A percentile compares a stretch with the other conserved stretches of the same genome.
Evolutionary conservation across 2,329 filamentous ascomycete genomes (phyloP).

Genomic region (Scedosporium apiospermum): DNA sequence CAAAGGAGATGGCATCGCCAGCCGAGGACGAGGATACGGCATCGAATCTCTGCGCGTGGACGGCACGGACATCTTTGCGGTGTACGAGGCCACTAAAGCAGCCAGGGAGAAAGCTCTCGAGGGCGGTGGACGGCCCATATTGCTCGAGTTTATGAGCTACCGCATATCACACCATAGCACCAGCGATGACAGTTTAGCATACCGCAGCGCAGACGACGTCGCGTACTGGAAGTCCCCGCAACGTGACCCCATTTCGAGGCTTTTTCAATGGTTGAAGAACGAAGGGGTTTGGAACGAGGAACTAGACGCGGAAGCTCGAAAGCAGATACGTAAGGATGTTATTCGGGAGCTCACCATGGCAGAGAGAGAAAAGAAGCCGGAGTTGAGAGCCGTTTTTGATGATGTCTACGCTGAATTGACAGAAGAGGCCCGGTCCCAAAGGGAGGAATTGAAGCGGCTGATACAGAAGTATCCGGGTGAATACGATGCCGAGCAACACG

Average conservation of each 20-base stretch:
- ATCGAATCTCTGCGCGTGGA: conserved; percentile 88
- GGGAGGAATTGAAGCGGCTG: conserved; percentile 59
- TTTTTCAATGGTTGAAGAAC: conserved; percentile 85
- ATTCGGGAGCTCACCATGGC: conserved; percentile 77
- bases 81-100: conserved; percentile 67
- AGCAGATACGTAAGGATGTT: conserved; percentile 60
- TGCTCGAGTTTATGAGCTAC: conserved; percentile 96
- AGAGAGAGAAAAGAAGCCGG: conserved; percentile 71
- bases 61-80: conserved; percentile 89
- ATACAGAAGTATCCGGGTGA: conserved; percentile 82
- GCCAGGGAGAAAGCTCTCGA: conserved; percentile 71
- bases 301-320: conserved; percentile 64
- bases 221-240: conserved; percentile 80
- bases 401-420: conserved; percentile 87
- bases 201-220: conserved; percentile 86
- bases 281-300: conserved; percentile 76
- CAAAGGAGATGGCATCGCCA: conserved; percentile 82
- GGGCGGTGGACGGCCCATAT: conserved; percentile 69
- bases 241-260: conserved; percentile 76
- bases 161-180: conserved; percentile 97
- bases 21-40: conserved; percentile 79
- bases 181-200: conserved; percentile 92
- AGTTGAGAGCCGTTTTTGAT: conserved; percentile 64
- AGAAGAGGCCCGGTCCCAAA: conserved; percentile 67
- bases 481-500: conserved; percentile 72